These are phyloP conservation scores for Escovopsis sp. DNA, from an alignment of 2,329 filamentous ascomycete genomes.

Conservation along the genomic window DNA sequence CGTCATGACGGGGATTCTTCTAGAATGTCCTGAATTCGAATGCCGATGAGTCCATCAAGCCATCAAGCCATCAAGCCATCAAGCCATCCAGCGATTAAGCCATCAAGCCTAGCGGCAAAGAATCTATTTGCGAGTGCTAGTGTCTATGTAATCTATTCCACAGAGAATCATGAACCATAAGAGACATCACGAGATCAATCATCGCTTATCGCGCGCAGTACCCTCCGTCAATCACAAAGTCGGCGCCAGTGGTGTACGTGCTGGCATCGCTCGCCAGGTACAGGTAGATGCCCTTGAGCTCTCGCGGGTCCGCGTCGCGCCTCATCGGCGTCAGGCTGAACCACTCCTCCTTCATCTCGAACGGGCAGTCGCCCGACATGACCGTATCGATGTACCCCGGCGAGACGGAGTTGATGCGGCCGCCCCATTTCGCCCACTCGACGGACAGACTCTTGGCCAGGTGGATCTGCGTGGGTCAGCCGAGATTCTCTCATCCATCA, in stretches of 20 bases:
- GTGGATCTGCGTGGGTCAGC: slow-evolving; percentile 13
- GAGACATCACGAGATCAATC: background rate
- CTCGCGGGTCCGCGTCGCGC: slow-evolving; percentile 16
- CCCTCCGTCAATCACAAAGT: slow-evolving; percentile 6
- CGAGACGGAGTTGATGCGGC: slow-evolving; percentile 25
- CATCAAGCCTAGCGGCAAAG: too few relatives aligned
- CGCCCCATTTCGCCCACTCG: slow-evolving; percentile 28
- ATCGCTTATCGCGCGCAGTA: slow-evolving; percentile 8
- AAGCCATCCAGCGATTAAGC: too few relatives aligned
- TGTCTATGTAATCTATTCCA: background rate
- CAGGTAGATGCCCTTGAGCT: slow-evolving; percentile 18
- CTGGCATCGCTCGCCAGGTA: slow-evolving; percentile 10
- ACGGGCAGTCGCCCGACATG: slow-evolving; percentile 18
- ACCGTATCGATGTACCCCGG: slow-evolving; percentile 25
- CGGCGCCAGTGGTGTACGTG: slow-evolving; percentile 1
- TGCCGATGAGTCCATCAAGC: too few relatives aligned
- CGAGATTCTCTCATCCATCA: too few relatives aligned
- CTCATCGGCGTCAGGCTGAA: slow-evolving; percentile 16
- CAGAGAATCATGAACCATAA: too few relatives aligned
- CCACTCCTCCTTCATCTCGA: slow-evolving; percentile 22
- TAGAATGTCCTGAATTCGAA: too few relatives aligned
- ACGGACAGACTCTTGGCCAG: slow-evolving; percentile 27
- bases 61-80: too few relatives aligned
- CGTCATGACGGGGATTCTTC: too few relatives aligned
- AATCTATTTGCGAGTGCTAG: background rate